Conservation (phyloP, 345 rosid genomes). For the Salix exigua region DNA sequence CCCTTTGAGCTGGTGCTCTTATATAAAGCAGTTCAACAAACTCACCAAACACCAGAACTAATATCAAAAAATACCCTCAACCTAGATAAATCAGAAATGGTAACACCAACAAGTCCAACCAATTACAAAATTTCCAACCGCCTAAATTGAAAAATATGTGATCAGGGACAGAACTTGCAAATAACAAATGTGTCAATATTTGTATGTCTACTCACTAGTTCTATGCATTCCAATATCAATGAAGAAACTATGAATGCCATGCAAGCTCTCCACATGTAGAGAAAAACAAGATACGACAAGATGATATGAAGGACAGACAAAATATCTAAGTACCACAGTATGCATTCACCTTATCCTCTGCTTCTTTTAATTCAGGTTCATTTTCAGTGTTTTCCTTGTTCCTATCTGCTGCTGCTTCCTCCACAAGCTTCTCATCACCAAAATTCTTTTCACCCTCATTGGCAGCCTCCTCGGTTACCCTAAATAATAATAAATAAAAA, state of each 20-base stretch:
- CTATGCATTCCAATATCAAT: background rate
- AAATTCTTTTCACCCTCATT: constrained; percentile 15
- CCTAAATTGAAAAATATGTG: background rate
- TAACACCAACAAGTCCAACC: background rate
- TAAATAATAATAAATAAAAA: background rate
- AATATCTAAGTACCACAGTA: background rate
- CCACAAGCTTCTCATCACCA: constrained; percentile 16
- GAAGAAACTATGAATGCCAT: background rate
- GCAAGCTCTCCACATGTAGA: background rate
- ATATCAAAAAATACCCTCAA: background rate
- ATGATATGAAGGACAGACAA: background rate
- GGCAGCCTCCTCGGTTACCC: constrained; percentile 22
- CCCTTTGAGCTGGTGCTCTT: background rate
- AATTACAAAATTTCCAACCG: background rate
- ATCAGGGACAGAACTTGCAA: background rate
- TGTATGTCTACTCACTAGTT: background rate
- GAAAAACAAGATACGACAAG: background rate
- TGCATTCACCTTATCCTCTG: constrained; percentile 17
- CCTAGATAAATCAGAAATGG: background rate
- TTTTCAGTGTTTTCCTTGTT: constrained; percentile 14
- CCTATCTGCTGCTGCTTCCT: constrained; percentile 7
- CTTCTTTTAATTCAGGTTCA: constrained; percentile 20
- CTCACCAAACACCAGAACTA: background rate
- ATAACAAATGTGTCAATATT: background rate
- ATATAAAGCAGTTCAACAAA: background rate